Base-by-base conservation (phyloP, 202 grass and related monocot genomes). In the Thinopyrum obtusiflorum region DNA sequence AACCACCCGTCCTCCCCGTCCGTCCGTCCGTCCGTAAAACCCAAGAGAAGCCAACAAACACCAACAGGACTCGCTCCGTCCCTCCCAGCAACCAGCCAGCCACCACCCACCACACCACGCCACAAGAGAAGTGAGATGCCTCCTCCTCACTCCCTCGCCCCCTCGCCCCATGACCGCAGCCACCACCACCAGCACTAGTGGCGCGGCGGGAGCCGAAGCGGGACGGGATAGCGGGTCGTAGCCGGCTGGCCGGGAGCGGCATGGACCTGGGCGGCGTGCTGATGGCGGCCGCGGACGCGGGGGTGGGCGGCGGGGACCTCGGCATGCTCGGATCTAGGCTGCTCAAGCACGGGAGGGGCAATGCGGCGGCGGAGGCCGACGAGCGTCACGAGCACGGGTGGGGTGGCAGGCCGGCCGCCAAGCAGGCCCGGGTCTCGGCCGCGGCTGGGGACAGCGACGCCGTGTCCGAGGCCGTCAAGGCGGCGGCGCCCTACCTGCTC, bases 191-290 rank as follows among this genome's bases (percentile, higher is more conserved):
- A 27, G 25, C 69, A 61, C 57, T 88, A 76, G 65, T 0, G 9
- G 53, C 53, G 6, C 1, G 51, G 5, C 4, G 15, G 3, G 47
- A 5, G 47, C 4, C 3, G 14, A 15, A 55, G 35, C 46, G 51
- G 59, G 82, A 46, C 6, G 7, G 14, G 15, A 44, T 2, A 1
- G 11, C 42, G 42, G 42, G 42, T 44, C 2, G 77, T 2, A 3
- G 32, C n/a, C 57, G 7, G 28, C 15, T 28, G 10, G 53, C 0
- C 18, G 28, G 28, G 28, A 29, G 28, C 28, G 0, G 11, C 27
- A 91, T 94, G 93, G 88, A 94, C 31, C 78, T 86, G 37, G 88
- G 90, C 39, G 89, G 89, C 32, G 84, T 88, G 78, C 81, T 87
- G 78, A 84, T 89, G 77, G 81, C 76, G 12, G 66, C 80, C 65